Conservation (phyloP, 176 grass and related monocot species). For the Leersia perrieri region DNA sequence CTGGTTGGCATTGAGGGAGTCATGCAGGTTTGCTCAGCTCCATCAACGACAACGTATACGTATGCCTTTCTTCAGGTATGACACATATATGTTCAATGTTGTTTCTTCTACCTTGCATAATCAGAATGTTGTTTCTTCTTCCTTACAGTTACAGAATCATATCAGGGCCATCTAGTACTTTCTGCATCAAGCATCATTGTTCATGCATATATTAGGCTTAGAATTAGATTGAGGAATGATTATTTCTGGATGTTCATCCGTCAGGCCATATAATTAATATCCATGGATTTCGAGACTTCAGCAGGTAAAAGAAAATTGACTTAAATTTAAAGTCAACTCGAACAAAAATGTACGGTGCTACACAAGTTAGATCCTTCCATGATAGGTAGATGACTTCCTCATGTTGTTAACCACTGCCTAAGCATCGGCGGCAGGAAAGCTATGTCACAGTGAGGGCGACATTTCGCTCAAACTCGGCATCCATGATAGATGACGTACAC, state of each 20-base stretch:
- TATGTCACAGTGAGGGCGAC: background rate
- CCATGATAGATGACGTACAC: background rate
- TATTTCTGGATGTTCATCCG: background rate
- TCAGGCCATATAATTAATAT: background rate
- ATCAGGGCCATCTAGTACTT: background rate
- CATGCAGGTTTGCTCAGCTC: conserved; percentile 37
- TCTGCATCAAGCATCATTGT: background rate
- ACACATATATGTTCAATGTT: background rate
- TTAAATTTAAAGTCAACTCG: background rate
- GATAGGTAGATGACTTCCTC: background rate
- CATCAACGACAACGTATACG: background rate
- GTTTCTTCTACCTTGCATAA: background rate
- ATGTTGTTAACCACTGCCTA: background rate
- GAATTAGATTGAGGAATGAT: background rate
- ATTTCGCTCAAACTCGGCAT: background rate
- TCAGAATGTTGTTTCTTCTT: background rate
- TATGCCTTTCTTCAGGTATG: background rate
- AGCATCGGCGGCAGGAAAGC: background rate
- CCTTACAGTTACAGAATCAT: conserved; percentile 5
- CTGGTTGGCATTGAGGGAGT: conserved; percentile 79
- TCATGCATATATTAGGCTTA: background rate
- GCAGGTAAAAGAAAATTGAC: background rate
- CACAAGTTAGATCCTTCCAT: background rate
- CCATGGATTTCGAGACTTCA: background rate
- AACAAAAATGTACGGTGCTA: background rate